phyloP scores from a whole-genome alignment of 208 protist species.

The Naegleria fowleri region DNA sequence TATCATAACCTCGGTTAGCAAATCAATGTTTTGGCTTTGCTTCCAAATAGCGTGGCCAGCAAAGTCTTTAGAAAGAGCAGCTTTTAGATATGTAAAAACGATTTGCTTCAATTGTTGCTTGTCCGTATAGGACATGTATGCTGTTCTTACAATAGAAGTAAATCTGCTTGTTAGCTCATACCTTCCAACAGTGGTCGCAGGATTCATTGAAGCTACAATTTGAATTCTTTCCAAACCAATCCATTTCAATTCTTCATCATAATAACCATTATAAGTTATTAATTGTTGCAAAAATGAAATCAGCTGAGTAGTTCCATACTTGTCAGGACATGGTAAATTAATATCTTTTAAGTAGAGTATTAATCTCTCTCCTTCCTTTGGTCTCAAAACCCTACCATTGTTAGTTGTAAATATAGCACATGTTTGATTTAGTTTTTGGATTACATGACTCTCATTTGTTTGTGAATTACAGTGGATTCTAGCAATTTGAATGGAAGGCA shows the following conservation, averaged over 20 bases:
- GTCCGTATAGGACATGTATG: constrained; percentile 83
- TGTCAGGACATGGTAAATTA: constrained; percentile 93
- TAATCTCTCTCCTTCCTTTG: constrained; percentile 85
- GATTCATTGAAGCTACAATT: constrained; percentile 92
- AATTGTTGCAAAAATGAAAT: constrained; percentile 94
- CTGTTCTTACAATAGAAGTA: constrained; percentile 85
- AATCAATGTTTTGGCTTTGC: constrained; percentile 36
- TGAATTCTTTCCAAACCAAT: constrained; percentile 86
- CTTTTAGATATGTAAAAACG: neutral
- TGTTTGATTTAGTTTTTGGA: constrained; percentile 88
- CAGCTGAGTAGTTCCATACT: constrained; percentile 92
- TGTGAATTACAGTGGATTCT: constrained; percentile 90
- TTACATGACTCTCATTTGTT: constrained; percentile 84
- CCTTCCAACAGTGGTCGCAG: constrained; percentile 83
- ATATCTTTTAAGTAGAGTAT: constrained; percentile 93
- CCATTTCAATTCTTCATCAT: constrained; percentile 90
- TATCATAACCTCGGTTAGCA: constrained; percentile 84
- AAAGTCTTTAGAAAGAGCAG: neutral
- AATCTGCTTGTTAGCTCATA: constrained; percentile 86
- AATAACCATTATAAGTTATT: constrained; percentile 89
- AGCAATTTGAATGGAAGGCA: constrained; percentile 65
- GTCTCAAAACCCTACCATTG: constrained; percentile 84
- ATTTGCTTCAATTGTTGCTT: constrained; percentile 81
- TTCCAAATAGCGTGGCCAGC: neutral
- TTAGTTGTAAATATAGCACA: constrained; percentile 82